Percentiles rank a stretch among this genome's conserved stretches.
Conservation (phyloP, 768 basidiomycete species). For the Boletus vermiculosoides region DNA sequence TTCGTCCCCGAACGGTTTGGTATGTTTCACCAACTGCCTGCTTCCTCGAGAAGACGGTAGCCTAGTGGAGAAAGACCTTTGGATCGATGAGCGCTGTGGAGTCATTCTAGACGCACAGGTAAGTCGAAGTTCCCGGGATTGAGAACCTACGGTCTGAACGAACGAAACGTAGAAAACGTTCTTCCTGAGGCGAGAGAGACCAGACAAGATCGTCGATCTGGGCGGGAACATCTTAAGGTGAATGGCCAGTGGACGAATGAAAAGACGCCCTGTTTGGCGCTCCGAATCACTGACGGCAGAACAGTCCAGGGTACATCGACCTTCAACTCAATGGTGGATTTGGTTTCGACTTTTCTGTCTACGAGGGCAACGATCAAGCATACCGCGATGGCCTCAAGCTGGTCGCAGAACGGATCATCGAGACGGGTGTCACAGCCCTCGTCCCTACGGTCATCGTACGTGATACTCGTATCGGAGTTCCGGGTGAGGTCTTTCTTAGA, state of each 20-base stretch:
- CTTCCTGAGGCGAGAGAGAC: constrained; percentile 58
- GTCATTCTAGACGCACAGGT: constrained; percentile 77
- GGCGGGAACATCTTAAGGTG: constrained; percentile 76
- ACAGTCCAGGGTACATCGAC: constrained; percentile 82
- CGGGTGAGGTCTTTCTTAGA: background rate
- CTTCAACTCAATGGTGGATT: constrained; percentile 91
- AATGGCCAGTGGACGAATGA: constrained; percentile 6
- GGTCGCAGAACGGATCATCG: constrained; percentile 74
- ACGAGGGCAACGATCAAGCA: constrained; percentile 63
- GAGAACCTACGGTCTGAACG: constrained; percentile 1
- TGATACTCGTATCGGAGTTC: constrained; percentile 1
- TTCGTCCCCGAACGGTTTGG: constrained; percentile 52
- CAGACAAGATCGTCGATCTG: constrained; percentile 63
- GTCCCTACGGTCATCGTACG: constrained; percentile 73
- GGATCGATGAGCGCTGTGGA: constrained; percentile 76
- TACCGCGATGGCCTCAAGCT: constrained; percentile 68
- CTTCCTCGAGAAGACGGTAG: constrained; percentile 79
- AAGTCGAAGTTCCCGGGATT: constrained; percentile 3
- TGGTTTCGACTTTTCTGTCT: constrained; percentile 84
- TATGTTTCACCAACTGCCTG: constrained; percentile 87
- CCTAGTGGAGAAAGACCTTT: constrained; percentile 70
- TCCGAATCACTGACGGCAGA: constrained; percentile 8
- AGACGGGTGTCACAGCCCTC: constrained; percentile 83
- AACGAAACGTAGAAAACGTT: constrained; percentile 57
- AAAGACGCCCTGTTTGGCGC: background rate